Conservation (phyloP, 345 rosid species). For the Syzygium aqueum region DNA sequence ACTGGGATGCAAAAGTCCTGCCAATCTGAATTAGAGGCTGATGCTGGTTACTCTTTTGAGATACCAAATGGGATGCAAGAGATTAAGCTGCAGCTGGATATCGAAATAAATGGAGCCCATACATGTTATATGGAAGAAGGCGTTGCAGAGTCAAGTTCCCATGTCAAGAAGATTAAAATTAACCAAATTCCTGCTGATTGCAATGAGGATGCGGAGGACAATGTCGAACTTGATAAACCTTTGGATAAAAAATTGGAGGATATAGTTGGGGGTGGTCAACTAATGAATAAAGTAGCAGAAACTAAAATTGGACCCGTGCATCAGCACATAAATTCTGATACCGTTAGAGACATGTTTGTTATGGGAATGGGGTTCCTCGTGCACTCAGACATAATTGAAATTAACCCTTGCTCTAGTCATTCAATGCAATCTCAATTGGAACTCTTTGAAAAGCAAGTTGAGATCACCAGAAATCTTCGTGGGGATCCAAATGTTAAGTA, state of each 20-base stretch:
- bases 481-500: constrained; percentile 34
- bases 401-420: constrained; percentile 9
- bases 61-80: constrained; percentile 32
- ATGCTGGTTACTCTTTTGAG: neutral
- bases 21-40: neutral
- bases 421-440: constrained; percentile 12
- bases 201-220: neutral
- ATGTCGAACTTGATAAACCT: neutral
- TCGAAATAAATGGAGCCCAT: constrained; percentile 49
- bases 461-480: constrained; percentile 19
- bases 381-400: constrained; percentile 12
- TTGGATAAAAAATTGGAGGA: neutral
- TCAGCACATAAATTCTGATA: constrained; percentile 4
- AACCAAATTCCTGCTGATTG: constrained; percentile 14
- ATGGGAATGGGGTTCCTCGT: constrained; percentile 5
- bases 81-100: constrained; percentile 73
- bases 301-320: neutral
- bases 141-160: constrained; percentile 52
- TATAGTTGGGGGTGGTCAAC: neutral
- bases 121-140: constrained; percentile 44
- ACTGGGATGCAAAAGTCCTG: constrained; percentile 2
- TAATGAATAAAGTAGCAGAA: neutral
- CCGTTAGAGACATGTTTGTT: constrained; percentile 15
- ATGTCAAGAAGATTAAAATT: constrained; percentile 31
- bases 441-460: constrained; percentile 35